Evolutionary conservation across 2,329 filamentous ascomycete genomes (phyloP).

Genomic region (Arthrobotrys conoides): DNA sequence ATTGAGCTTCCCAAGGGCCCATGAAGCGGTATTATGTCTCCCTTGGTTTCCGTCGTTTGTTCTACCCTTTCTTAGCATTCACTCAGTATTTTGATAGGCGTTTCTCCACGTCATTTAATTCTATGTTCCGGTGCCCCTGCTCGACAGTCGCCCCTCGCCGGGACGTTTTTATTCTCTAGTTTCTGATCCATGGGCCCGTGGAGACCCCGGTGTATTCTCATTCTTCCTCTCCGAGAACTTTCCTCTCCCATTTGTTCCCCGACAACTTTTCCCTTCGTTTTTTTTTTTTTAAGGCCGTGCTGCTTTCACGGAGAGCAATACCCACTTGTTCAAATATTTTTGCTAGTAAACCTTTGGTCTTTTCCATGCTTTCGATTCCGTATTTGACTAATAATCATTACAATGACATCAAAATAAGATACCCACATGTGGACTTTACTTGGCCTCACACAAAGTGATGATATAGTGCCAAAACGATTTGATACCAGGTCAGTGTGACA

Average conservation of each 20-base stretch:
- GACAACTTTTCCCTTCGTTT: neutral
- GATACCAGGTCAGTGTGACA: too few species aligned
- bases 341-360: neutral
- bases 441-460: neutral
- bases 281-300: neutral
- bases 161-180: neutral
- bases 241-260: neutral
- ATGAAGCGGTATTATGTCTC: neutral
- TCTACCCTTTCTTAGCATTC: too few species aligned
- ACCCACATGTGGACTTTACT: neutral
- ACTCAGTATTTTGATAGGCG: neutral
- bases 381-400: neutral
- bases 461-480: too few species aligned
- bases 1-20: neutral
- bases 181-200: neutral
- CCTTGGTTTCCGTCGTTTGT: neutral
- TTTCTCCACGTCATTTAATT: conserved; percentile 7
- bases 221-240: neutral
- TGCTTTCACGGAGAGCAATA: conserved; percentile 15
- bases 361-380: neutral
- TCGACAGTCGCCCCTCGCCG: neutral
- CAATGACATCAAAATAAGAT: neutral
- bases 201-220: neutral
- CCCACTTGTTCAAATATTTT: conserved; percentile 1
- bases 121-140: neutral